Percentiles rank a stretch among this genome's conserved stretches.
Conservation (phyloP, 2,329 filamentous ascomycete species). For the Colletotrichum trifolii region DNA sequence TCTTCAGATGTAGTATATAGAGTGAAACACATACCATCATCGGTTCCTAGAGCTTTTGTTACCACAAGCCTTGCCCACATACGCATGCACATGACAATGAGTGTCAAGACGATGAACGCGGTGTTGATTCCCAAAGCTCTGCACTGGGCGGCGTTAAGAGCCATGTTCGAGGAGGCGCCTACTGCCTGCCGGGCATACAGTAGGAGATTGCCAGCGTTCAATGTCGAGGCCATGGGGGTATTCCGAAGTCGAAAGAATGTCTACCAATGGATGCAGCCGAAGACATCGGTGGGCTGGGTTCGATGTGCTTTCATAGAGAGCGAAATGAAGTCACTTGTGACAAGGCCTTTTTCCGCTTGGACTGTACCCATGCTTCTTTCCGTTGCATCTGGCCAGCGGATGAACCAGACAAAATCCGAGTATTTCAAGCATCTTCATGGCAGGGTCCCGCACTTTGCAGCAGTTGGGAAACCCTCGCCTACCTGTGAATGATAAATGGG, state of each 20-base stretch:
- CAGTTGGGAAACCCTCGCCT: too few relatives aligned
- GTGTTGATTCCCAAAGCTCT: slow-evolving; percentile 14
- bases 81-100: slow-evolving; percentile 11
- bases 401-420: too few relatives aligned
- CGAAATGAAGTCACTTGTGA: neutral
- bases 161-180: neutral
- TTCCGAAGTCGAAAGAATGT: neutral
- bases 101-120: slow-evolving; percentile 15
- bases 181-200: neutral
- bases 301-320: too few relatives aligned
- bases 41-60: slow-evolving; percentile 8
- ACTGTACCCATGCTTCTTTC: neutral
- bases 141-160: slow-evolving; percentile 2
- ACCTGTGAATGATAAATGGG: too few relatives aligned
- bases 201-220: neutral
- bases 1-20: neutral
- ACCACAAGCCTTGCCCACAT: slow-evolving; percentile 19
- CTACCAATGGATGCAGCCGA: neutral
- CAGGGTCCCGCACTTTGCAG: too few relatives aligned
- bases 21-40: slow-evolving; percentile 3
- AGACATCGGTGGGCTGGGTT: too few relatives aligned
- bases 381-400: too few relatives aligned
- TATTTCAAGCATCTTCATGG: too few relatives aligned
- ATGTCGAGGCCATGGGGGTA: neutral
- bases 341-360: neutral